Evolutionary conservation across 768 basidiomycete genomes (phyloP), one percentile per base, ranked within the genome.

Genomic region (Tricholoma matsutake): DNA sequence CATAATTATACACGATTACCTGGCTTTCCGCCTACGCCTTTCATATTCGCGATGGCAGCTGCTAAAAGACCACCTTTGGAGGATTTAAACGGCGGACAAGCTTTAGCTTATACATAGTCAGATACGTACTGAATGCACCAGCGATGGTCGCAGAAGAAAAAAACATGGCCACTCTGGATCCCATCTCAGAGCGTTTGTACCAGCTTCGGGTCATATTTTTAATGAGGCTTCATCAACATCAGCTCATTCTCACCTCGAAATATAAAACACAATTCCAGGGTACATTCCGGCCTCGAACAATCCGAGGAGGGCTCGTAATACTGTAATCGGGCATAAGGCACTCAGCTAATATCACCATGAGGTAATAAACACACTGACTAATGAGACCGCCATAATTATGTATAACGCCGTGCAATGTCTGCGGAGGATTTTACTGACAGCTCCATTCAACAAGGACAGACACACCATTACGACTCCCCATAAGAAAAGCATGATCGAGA

Each of bases 81-180:
- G 34, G 13, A 45, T 49, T 16, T 61, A 14, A 54, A 28, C 29
- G 29, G 16, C 8, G 22, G 11, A 58, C 32, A 54, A 54, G 1
- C 25, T 6, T 16, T n/a, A 31, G 37, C n/a, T 25, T 4, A 20
- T 31, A 55, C 9, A 49, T 18, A 41, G 31, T 1, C 8, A 14
- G 61, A 37, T 6, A 69, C 79, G 56, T 56, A 86, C 88, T 86
- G 72, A 90, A 90, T 13, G 87, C 88, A 22, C 91, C 92, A 4
- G 91, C 85, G 29, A 89, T 79, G 0, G 91, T 92, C 1, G 91
- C 89, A 29, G 90, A 88, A 2, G 87, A 86, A 73, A 92, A 92
- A 76, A 94, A 94, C 14, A 87, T 61, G 0, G 91, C 88, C 22
- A 89, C 76, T 34, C 90, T 85, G 32, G 82, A 78, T 14, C 88